Evolutionary conservation across 2,329 filamentous ascomycete species (phyloP).

Genomic region (Niveomyces coronatus): DNA sequence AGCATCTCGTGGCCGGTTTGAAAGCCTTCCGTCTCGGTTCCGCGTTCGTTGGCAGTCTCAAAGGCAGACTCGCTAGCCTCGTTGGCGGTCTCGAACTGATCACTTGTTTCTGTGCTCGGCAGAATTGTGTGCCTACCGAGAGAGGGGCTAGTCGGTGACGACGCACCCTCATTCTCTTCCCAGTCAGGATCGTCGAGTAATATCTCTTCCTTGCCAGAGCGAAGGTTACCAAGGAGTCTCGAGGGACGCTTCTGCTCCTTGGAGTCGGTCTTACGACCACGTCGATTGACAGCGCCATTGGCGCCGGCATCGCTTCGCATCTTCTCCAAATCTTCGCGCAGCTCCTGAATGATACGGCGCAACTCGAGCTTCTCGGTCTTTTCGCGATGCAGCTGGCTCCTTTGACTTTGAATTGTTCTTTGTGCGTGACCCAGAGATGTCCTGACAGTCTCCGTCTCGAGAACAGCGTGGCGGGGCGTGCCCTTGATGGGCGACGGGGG

Average conservation of each 20-base stretch:
- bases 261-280: conserved; percentile 52
- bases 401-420: conserved; percentile 90
- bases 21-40: conserved; percentile 88
- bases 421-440: conserved; percentile 91
- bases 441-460: conserved; percentile 94
- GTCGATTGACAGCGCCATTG: conserved; percentile 38
- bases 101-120: conserved; percentile 41
- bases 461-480: conserved; percentile 77
- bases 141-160: conserved; percentile 7
- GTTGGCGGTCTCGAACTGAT: conserved; percentile 72
- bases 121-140: neutral
- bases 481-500: conserved; percentile 84
- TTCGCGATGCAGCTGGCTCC: conserved; percentile 90
- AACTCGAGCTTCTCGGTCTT: conserved; percentile 98
- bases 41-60: conserved; percentile 64
- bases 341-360: conserved; percentile 88
- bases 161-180: conserved; percentile 63
- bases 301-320: conserved; percentile 42
- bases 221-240: conserved; percentile 64
- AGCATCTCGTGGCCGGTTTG: conserved; percentile 81
- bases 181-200: conserved; percentile 73
- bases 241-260: conserved; percentile 70
- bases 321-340: conserved; percentile 81
- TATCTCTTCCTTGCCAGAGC: conserved; percentile 68
- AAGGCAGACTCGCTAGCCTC: conserved; percentile 60